Percentiles rank a stretch among this genome's conserved stretches.
Evolutionary conservation across 2,329 filamentous ascomycete species (phyloP).

Genomic region (Orbilia brochopaga): DNA sequence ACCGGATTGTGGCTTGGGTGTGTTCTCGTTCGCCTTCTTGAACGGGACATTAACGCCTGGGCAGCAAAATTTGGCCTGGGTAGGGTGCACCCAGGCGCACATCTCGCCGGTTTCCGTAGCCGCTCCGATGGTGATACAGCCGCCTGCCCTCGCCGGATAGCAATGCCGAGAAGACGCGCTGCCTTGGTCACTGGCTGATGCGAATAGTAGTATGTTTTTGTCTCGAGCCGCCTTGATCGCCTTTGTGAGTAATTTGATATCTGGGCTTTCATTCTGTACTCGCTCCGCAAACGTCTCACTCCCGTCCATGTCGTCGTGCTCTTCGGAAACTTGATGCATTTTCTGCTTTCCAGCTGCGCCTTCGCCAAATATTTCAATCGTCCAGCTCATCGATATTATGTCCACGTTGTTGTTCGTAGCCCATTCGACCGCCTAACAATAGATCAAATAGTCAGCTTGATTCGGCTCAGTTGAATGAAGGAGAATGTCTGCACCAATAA

Average conservation of each 20-base stretch:
- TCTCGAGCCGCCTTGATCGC: constrained; percentile 3
- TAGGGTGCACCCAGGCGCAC: constrained; percentile 5
- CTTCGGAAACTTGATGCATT: neutral
- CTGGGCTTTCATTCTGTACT: neutral
- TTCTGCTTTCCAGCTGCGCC: neutral
- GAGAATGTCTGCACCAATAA: neutral
- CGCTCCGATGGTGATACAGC: neutral
- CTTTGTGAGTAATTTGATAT: constrained; percentile 3
- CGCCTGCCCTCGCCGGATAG: neutral
- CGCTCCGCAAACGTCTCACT: neutral
- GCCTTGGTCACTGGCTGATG: constrained; percentile 1
- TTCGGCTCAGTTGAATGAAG: neutral
- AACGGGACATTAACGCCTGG: constrained; percentile 1
- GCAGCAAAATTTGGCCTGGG: constrained; percentile 5
- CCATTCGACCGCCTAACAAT: neutral
- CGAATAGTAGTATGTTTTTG: neutral
- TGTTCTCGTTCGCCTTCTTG: constrained; percentile 1
- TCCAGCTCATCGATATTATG: constrained; percentile 9
- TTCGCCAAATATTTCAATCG: constrained; percentile 4
- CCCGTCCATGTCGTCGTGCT: neutral
- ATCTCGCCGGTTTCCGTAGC: constrained; percentile 1
- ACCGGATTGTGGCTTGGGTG: neutral
- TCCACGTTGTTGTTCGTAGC: neutral
- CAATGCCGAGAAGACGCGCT: constrained; percentile 2
- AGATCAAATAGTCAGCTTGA: neutral